A percentile compares a stretch with the other conserved stretches of the same genome.
Evolutionary conservation across 2,329 filamentous ascomycete genomes (phyloP).

Genomic region (Sporothrix sp.): DNA sequence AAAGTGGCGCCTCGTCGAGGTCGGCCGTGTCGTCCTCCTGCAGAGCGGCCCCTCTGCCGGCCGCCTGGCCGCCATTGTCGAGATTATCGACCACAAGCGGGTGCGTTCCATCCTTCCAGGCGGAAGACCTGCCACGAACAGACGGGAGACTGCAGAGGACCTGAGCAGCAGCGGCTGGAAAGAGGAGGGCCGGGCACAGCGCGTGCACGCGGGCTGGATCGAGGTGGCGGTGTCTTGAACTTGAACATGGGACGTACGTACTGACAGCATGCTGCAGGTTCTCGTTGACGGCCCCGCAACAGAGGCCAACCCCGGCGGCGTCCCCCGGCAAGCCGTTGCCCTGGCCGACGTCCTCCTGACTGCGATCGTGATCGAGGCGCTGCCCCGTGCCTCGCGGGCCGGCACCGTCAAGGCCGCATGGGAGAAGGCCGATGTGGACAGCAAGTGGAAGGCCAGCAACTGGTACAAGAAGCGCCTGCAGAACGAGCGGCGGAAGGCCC

Average conservation of each 20-base stretch:
- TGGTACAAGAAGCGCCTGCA: conserved; percentile 91
- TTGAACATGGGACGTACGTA: neutral
- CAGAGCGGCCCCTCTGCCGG: conserved; percentile 69
- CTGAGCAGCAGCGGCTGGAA: neutral
- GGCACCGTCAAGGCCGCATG: conserved; percentile 78
- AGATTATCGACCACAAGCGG: conserved; percentile 99
- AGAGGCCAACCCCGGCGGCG: conserved; percentile 59
- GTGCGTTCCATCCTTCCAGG: conserved; percentile 59
- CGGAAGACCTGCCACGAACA: neutral
- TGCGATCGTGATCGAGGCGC: conserved; percentile 73
- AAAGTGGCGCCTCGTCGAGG: conserved; percentile 93
- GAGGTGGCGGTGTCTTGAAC: neutral
- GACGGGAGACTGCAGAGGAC: neutral
- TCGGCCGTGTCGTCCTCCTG: conserved; percentile 93
- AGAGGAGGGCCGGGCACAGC: neutral
- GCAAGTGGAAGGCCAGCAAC: conserved; percentile 83
- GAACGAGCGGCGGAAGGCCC: conserved; percentile 73
- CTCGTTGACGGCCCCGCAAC: conserved; percentile 90
- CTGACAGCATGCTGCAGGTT: conserved; percentile 48
- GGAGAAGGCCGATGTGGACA: conserved; percentile 84
- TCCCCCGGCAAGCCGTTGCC: conserved; percentile 77
- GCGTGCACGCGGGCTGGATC: neutral
- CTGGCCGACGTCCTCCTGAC: conserved; percentile 82
- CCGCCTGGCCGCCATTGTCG: conserved; percentile 87
- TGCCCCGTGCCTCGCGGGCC: conserved; percentile 76